These are phyloP conservation scores for Carex kokanica DNA, from an alignment of 176 grass and related monocot genomes.

Conservation along the genomic window DNA sequence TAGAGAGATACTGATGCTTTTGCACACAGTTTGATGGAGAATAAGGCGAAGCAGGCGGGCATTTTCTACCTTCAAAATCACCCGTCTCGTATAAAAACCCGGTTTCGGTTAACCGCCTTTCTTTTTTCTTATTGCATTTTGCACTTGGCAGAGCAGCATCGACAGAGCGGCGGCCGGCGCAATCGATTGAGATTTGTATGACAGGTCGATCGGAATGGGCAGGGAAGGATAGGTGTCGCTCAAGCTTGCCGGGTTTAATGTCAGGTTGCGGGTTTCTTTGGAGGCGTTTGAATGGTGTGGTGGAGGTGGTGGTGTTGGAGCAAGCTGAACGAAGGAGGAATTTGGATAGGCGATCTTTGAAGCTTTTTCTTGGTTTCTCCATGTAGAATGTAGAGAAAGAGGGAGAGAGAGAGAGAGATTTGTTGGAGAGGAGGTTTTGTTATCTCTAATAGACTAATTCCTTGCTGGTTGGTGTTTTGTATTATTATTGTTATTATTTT, in stretches of 20 bases:
- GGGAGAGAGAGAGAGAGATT: neutral
- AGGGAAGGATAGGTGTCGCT: constrained; percentile 46
- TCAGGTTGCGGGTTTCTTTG: constrained; percentile 33
- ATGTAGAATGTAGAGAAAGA: neutral
- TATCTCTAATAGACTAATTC: neutral
- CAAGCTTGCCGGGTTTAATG: constrained; percentile 15
- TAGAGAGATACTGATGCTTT: neutral
- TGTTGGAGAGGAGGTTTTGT: constrained; percentile 6
- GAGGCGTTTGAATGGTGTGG: constrained; percentile 35
- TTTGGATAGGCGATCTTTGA: constrained; percentile 59
- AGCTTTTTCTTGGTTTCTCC: constrained; percentile 40
- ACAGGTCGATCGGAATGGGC: constrained; percentile 31
- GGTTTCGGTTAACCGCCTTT: constrained; percentile 17
- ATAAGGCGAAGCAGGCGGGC: constrained; percentile 62
- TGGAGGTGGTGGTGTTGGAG: constrained; percentile 27
- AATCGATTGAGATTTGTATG: constrained; percentile 56
- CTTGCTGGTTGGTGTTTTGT: neutral
- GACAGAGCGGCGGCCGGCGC: constrained; percentile 56
- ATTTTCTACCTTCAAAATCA: constrained; percentile 55
- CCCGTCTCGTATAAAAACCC: constrained; percentile 22
- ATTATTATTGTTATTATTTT: neutral
- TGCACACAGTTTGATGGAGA: neutral
- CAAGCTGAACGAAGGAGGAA: constrained; percentile 63
- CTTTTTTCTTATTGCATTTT: constrained; percentile 31
- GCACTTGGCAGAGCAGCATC: constrained; percentile 37